Evolutionary conservation across 345 rosid genomes (phyloP), one percentile per base, ranked within the genome.

Genomic region (Arabis alpina): DNA sequence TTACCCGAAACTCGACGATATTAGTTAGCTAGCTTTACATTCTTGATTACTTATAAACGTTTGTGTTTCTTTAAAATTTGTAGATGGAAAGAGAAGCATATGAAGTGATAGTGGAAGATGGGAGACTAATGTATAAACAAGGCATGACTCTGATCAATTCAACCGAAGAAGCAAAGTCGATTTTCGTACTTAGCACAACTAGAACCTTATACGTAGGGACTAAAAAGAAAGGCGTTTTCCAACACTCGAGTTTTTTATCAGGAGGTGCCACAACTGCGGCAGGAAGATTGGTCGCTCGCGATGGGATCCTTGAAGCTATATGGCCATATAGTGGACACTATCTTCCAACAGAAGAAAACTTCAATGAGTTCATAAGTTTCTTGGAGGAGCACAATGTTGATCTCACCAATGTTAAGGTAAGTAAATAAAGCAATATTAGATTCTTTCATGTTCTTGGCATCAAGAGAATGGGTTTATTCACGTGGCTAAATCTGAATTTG

Each of bases 301-400:
- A 79, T 37, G 90, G 90, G 44, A 79, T 84, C 70, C 90, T 85
- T 58, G 80, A 83, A 88, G 90, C 88, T 63, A 70, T 83, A 63
- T 87, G 88, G 90, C 82, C 93, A 44, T 87, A 87, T 42, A 87
- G 93, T 68, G 92, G 92, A 52, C 92, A 85, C 66, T 87, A 87
- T 71, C 86, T 80, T 61, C 90, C 88, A 64, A 75, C 90, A 13
- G 87, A 85, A 76, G 93, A 87, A 55, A 83, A 83, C 75, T 87
- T 87, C 66, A 76, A 36, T 64, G 87, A 81, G 61, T 79, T 87
- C 72, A 71, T 85, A 54, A 61, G 54, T 73, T 87, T 84, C 78
- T 81, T 87, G 13, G 84, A 82, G 63, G 88, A 87, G 39, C 80
- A 85, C 40, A 77, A 74, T 62, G 76, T 87, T 49, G 90, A 85